Conservation (phyloP, 2,329 filamentous ascomycete genomes). For the Trichoderma harzianum region DNA sequence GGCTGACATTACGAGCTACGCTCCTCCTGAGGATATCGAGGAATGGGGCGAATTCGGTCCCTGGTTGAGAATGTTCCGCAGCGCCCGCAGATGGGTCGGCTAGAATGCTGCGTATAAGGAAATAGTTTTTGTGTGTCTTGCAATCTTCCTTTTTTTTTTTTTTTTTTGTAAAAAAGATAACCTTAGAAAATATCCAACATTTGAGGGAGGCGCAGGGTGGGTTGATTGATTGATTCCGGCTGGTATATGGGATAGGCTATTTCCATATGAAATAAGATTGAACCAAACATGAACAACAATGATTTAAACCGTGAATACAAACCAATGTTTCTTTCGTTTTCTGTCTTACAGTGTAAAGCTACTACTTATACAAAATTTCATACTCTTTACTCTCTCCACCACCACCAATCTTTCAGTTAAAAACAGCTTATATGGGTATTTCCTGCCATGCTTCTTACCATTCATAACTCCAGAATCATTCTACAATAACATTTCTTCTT, state of each 20-base stretch:
- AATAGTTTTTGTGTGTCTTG: not conserved
- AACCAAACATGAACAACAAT: not conserved
- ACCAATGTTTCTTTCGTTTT: not conserved
- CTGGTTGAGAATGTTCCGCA: conserved; percentile 84
- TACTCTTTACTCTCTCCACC: no score
- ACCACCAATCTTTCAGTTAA: not conserved
- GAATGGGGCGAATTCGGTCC: conserved; percentile 80
- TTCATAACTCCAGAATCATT: not conserved
- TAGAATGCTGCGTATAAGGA: conserved; percentile 26
- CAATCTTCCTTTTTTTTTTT: not conserved
- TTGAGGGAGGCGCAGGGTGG: conserved; percentile 10
- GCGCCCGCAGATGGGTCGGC: conserved; percentile 83
- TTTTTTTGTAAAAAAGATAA: not conserved
- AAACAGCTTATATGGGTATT: not conserved
- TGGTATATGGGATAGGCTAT: not conserved
- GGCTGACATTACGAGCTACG: conserved; percentile 72
- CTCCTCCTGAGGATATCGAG: conserved; percentile 55
- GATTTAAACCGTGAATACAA: not conserved
- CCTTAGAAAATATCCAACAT: conserved; percentile 11
- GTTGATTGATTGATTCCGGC: not conserved
- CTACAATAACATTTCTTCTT: not conserved
- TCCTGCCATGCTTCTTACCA: not conserved
- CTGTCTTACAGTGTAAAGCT: not conserved
- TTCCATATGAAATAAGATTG: conserved; percentile 3
- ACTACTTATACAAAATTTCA: not conserved